Evolutionary conservation across 106 monocot genomes (phyloP).

Genomic region (Apostasia ramifera): DNA sequence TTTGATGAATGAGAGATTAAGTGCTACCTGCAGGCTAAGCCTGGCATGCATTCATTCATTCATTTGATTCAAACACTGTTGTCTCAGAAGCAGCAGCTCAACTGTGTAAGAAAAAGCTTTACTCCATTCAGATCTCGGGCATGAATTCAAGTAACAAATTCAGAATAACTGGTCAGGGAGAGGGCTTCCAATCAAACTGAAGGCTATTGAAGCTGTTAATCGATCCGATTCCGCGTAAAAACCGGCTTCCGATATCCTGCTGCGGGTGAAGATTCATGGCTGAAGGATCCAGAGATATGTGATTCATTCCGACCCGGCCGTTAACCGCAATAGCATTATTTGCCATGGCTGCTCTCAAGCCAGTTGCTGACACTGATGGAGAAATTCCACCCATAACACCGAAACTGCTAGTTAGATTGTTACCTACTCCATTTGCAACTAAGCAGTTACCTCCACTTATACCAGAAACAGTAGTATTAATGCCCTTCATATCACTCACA

Average conservation of each 20-base stretch:
- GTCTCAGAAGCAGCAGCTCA: neutral
- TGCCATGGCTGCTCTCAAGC: constrained; percentile 35
- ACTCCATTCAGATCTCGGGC: neutral
- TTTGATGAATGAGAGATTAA: neutral
- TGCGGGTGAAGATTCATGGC: constrained; percentile 37
- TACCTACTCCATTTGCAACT: constrained; percentile 22
- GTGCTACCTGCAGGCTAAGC: no score
- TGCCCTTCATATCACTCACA: constrained; percentile 39
- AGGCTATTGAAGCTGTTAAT: constrained; percentile 64
- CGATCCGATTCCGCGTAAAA: constrained; percentile 31
- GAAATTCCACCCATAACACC: constrained; percentile 37
- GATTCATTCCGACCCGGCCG: constrained; percentile 21
- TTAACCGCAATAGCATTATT: constrained; percentile 32
- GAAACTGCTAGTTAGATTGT: constrained; percentile 21
- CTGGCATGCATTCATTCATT: no score
- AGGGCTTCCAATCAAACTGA: constrained; percentile 63
- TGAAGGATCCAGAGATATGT: constrained; percentile 29
- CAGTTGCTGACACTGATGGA: constrained; percentile 12
- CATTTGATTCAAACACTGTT: neutral
- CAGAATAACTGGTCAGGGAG: constrained; percentile 11
- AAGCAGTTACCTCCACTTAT: constrained; percentile 26
- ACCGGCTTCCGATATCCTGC: constrained; percentile 44
- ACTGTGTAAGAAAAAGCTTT: neutral
- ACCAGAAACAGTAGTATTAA: constrained; percentile 19
- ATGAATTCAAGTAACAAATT: neutral